Percentiles rank a stretch among this genome's conserved stretches.
phyloP scores from a whole-genome alignment of 148 eudicot genomes.

The Chenopodium formosanum region DNA sequence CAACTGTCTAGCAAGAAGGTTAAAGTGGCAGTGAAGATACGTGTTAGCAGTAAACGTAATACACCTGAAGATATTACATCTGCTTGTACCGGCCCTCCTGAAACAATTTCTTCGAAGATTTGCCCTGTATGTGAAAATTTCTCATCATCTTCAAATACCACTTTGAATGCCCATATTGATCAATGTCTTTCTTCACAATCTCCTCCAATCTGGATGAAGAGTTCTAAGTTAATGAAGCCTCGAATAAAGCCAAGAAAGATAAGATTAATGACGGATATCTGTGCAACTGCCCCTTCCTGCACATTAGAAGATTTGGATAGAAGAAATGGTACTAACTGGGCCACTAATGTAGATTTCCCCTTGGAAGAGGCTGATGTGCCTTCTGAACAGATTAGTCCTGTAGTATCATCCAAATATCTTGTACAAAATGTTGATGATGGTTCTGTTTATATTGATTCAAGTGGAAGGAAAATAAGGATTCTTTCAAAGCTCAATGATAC shows the following conservation, averaged over 20 bases:
- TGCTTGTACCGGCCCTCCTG: slow-evolving; percentile 37
- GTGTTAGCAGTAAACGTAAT: slow-evolving; percentile 35
- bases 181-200: slow-evolving; percentile 82
- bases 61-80: slow-evolving; percentile 41
- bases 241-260: slow-evolving; percentile 75
- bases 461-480: slow-evolving; percentile 74
- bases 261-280: slow-evolving; percentile 72
- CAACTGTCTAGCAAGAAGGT: slow-evolving; percentile 44
- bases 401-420: slow-evolving; percentile 26
- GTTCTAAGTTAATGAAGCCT: slow-evolving; percentile 52
- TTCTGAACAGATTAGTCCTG: slow-evolving; percentile 14
- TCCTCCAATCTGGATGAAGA: slow-evolving; percentile 39
- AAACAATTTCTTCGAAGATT: slow-evolving; percentile 60
- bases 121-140: slow-evolving; percentile 90
- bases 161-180: slow-evolving; percentile 97
- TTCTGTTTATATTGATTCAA: slow-evolving; percentile 76
- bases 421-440: slow-evolving; percentile 44
- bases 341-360: slow-evolving; percentile 40
- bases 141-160: slow-evolving; percentile 84
- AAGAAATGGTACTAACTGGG: slow-evolving; percentile 85
- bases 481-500: slow-evolving; percentile 51
- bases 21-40: slow-evolving; percentile 46
- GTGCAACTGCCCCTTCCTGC: slow-evolving; percentile 58
- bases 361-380: slow-evolving; percentile 30
- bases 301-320: slow-evolving; percentile 90